Evolutionary conservation across 768 basidiomycete species (phyloP), one percentile per base, ranked within the genome.

Genomic region (Leccinum fibrillosum): DNA sequence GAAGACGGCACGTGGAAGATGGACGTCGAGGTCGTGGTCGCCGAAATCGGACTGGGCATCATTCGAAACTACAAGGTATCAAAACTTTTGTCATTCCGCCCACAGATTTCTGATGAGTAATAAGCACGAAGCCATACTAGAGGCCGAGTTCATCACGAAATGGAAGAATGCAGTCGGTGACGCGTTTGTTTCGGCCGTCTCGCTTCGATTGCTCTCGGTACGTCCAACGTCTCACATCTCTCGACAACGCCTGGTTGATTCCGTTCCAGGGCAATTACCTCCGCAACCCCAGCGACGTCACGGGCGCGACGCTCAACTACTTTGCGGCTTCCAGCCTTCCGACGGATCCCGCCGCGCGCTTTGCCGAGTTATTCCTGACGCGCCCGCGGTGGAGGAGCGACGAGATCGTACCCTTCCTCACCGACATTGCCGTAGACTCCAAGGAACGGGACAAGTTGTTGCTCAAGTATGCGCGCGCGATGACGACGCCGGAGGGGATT

Each of bases 361-460:
- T 98, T 75, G 72, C 82, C 11, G 92, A 96, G 61, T 82, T 98
- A 17, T 99, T 99, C 78, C 77, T 92, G 39, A 89, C 88, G 9
- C 84, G 88, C 5, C 61, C 82, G 21, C 82, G 83, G 48, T 94
- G 93, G 92, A 85, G 81, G 65, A 81, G 79, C 6, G 85, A 89
- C 13, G 92, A 95, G 17, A 89, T 98, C 59, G 74, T 76, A 26
- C 90, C 89, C 4, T 98, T 95, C 75, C 75, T 98, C 12, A 73
- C 78, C 6, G 93, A 93, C 62, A 85, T 97, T 55, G 88, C 88
- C 0, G 78, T 94, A n/a, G 86, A 92, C 67, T 75, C 77, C 8
- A 96, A 97, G 72, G 92, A 92, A 67, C 80, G 90, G 42, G 95
- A 98, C 69, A 93, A 88, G 70, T 69, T 96, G 61, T 75, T 97